phyloP scores from a whole-genome alignment of 768 basidiomycete genomes.

The Clavaria fumosa region DNA sequence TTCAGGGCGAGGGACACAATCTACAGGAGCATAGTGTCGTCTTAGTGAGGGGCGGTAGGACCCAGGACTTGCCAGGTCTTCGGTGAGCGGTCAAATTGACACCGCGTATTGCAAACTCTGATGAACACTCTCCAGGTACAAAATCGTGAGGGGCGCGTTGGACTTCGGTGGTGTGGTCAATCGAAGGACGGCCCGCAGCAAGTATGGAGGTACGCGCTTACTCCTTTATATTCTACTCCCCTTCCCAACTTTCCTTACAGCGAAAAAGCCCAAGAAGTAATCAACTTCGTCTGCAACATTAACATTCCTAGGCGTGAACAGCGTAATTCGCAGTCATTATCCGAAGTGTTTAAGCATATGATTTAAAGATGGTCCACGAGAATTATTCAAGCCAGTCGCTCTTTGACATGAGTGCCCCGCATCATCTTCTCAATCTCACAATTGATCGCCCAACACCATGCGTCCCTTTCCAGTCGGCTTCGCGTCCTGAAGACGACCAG shows the following conservation, averaged over 20 bases:
- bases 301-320: neutral
- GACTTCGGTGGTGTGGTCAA: slow-evolving; percentile 87
- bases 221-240: no score
- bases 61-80: slow-evolving; percentile 96
- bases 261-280: slow-evolving; percentile 79
- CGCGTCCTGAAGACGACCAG: slow-evolving; percentile 54
- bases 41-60: slow-evolving; percentile 83
- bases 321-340: neutral
- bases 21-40: slow-evolving; percentile 97
- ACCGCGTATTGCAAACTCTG: no score
- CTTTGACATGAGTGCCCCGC: slow-evolving; percentile 44
- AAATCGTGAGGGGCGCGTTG: slow-evolving; percentile 81
- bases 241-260: no score
- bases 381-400: slow-evolving; percentile 18
- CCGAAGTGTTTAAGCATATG: no score
- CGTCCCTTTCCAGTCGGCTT: slow-evolving; percentile 78
- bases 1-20: slow-evolving; percentile 95
- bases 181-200: slow-evolving; percentile 67
- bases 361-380: neutral
- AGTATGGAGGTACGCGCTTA: slow-evolving; percentile 77
- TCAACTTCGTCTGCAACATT: slow-evolving; percentile 6
- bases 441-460: slow-evolving; percentile 91
- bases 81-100: slow-evolving; percentile 37
- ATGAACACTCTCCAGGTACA: slow-evolving; percentile 71
- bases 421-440: slow-evolving; percentile 76